Percentiles rank a stretch among this genome's conserved stretches.
These are phyloP conservation scores for Carex littledalei DNA, from an alignment of 176 grass and related monocot genomes.

Conservation along the genomic window DNA sequence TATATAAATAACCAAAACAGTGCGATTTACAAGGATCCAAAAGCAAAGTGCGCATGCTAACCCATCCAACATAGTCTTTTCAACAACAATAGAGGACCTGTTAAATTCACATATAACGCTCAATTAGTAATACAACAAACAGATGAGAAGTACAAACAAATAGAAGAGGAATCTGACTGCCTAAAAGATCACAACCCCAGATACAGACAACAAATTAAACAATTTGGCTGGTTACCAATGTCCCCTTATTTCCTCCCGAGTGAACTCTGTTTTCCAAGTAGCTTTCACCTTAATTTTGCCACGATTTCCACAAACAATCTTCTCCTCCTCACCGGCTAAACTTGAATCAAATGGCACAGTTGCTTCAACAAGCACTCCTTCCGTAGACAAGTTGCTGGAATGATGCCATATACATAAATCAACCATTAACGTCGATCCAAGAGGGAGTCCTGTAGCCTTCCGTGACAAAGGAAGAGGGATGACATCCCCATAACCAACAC, in stretches of 20 bases:
- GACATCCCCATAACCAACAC: neutral
- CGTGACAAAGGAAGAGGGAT: neutral
- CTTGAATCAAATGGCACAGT: neutral
- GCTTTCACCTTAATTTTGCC: neutral
- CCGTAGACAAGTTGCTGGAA: neutral
- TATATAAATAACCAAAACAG: too few relatives aligned
- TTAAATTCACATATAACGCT: too few relatives aligned
- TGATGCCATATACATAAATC: slow-evolving; percentile 5
- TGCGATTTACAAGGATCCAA: too few relatives aligned
- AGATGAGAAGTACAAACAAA: too few relatives aligned
- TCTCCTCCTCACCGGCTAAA: neutral
- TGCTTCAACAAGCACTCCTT: neutral
- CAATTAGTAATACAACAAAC: too few relatives aligned
- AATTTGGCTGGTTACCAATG: too few relatives aligned
- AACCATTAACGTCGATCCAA: neutral
- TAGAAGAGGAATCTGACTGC: too few relatives aligned
- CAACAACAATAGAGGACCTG: too few relatives aligned
- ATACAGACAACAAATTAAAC: too few relatives aligned
- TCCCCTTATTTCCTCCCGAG: neutral
- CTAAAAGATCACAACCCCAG: too few relatives aligned
- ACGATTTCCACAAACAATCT: neutral
- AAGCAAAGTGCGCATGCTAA: too few relatives aligned
- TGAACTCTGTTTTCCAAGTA: neutral
- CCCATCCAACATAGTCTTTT: too few relatives aligned
- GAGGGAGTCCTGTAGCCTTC: neutral